phyloP scores from a whole-genome alignment of 305 asterid species.

The Fraxinus sp. region DNA sequence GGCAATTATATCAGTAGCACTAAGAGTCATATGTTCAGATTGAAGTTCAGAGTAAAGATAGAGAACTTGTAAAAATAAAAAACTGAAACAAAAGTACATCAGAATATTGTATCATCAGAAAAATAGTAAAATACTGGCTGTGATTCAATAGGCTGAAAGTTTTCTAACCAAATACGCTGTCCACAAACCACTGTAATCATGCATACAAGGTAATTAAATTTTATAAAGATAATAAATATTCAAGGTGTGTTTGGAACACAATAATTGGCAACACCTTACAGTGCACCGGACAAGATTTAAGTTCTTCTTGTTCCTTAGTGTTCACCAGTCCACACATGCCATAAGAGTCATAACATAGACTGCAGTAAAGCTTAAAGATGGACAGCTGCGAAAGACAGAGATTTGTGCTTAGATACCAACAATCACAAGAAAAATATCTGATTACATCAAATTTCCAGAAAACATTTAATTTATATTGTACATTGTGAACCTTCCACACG shows the following conservation, averaged over 20 bases:
- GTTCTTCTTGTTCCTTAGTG: background rate
- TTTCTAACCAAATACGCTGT: background rate
- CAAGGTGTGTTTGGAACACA: background rate
- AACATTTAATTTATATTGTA: background rate
- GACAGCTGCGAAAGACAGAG: background rate
- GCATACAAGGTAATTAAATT: background rate
- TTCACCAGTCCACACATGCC: background rate
- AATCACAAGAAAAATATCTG: background rate
- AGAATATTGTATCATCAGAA: background rate
- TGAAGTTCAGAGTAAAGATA: background rate
- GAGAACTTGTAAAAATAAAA: background rate
- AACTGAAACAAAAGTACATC: background rate
- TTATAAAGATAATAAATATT: background rate
- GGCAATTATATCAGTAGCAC: background rate
- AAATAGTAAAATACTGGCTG: background rate
- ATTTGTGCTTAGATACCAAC: background rate
- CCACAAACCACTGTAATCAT: background rate
- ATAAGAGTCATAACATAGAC: background rate
- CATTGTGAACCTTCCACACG: background rate
- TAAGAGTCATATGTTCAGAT: background rate
- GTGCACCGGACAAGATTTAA: background rate
- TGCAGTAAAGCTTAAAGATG: background rate
- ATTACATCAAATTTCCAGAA: background rate
- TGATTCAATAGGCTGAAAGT: background rate
- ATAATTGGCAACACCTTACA: background rate